Conservation (phyloP, 176 grass and related monocot species). For the Carex kokanica region DNA sequence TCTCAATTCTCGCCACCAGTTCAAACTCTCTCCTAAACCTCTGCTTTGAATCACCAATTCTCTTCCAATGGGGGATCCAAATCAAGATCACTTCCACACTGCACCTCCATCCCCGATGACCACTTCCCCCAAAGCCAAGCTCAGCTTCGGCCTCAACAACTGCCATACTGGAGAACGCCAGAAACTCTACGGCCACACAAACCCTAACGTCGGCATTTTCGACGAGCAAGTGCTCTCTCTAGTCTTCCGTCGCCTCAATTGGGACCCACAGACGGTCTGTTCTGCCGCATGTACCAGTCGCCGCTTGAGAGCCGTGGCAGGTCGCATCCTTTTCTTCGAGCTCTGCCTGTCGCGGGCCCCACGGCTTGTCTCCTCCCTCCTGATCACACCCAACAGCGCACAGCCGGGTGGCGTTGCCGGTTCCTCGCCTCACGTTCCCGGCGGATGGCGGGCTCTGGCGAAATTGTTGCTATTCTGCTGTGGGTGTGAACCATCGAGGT, state of each 20-base stretch:
- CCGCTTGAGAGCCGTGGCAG: constrained; percentile 61
- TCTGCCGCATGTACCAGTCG: constrained; percentile 40
- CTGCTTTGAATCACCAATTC: not conserved
- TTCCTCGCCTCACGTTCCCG: constrained; percentile 30
- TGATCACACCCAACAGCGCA: not conserved
- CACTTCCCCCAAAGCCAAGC: not conserved
- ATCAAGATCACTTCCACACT: not conserved
- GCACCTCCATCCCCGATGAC: not conserved
- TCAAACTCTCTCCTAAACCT: not conserved
- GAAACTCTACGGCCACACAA: not conserved
- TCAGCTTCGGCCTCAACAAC: too few relatives aligned
- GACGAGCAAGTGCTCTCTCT: constrained; percentile 56
- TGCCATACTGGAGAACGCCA: not conserved
- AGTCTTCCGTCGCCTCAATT: constrained; percentile 48
- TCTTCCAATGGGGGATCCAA: not conserved
- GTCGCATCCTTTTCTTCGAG: constrained; percentile 77
- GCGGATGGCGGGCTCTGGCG: constrained; percentile 69
- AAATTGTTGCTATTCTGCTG: constrained; percentile 82
- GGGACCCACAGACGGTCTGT: constrained; percentile 47
- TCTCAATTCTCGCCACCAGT: not conserved
- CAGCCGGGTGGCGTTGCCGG: not conserved
- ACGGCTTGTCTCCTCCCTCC: constrained; percentile 25
- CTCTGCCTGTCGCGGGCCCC: constrained; percentile 60
- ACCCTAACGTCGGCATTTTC: constrained; percentile 46
- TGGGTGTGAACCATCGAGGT: constrained; percentile 28